Evolutionary conservation across 2,329 filamentous ascomycete genomes (phyloP), one percentile per base, ranked within the genome.

Genomic region (Neonectria sp.): DNA sequence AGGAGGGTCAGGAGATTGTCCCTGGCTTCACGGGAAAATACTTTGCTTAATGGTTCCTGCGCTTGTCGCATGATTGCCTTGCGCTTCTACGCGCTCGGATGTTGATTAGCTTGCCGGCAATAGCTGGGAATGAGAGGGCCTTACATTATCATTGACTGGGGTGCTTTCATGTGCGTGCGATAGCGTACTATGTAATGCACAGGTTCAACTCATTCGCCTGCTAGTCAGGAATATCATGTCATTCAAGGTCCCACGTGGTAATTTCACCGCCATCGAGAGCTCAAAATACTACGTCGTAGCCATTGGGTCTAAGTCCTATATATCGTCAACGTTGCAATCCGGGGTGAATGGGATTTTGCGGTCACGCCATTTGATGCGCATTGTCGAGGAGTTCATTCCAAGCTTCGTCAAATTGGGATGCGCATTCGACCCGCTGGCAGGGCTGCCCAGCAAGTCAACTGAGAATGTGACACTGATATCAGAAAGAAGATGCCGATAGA

Each of bases 21-120:
- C 80, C 80, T 0, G 80, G 80, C 1, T 81, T 82, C 45, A 75
- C 68, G 25, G 78, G 79, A 0, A 65, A 74, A 49, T 73, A 70
- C 53, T 75, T 63, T 60, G 55, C 3, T 70, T 35, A 48, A 15
- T 17, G 37, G 15, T 40, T 7, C 6, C 37, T 8, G 3, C 17
- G 4, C 13, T 11, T 35, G 4, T 35, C 27, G 7, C 27, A 29
- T 29, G 15, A n/a, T 17, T 15, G 37, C 4, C 8, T n/a, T 17
- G 4, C 6, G 8, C 27, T 29, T 29, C 12, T 35, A 12, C 11
- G 33, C 33, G 37, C 37, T 40, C n/a, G 37, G 37, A 40, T 6
- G 17, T 17, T n/a, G 37, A 3, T n/a, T 40, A 40, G 37, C 37
- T 40, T 40, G 37, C 7, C 15, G 37, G 15, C 6, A 40, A 40